Base-by-base conservation (phyloP, 345 rosid genomes). In the Euphorbia lathyris region DNA sequence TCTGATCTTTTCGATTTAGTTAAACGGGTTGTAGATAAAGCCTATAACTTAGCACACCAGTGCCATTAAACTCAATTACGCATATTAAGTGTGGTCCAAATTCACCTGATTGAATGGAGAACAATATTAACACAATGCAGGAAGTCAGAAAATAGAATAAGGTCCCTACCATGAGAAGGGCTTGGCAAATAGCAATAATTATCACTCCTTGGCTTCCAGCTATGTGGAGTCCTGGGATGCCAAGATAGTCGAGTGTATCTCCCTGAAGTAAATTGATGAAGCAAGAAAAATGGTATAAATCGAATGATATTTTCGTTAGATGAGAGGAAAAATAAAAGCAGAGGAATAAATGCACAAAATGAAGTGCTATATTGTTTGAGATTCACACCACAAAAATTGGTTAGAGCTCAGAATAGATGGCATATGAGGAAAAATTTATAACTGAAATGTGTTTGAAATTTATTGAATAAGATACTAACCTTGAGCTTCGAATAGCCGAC, bases 131-230 rank as follows among this genome's bases (percentile, higher is more conserved):
- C n/a, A n/a, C n/a, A n/a, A n/a, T n/a, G 13, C 19, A 9, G 10
- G 14, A 34, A 27, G 14, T 13, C 47, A 51, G 65, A 16, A 17
- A 27, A 58, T 4, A 59, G n/a, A 20, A 57, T 19, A 9, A 30
- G 45, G 27, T 43, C 9, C 62, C 67, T 84, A 92, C 98, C 97
- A 94, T 94, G 42, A 91, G 80, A 68, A 94, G 91, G 67, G 74
- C 91, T 77, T 94, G 96, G 80, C 98, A 94, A 67, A 91, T 84
- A 61, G 95, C 97, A 65, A 94, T 91, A 55, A 91, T 84, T 42
- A 87, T 56, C 67, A 94, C 88, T 72, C 97, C 96, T 85, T 89
- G 98, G 85, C 96, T 87, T 77, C 98, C 98, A 27, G 97, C 98
- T 34, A 91, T 61, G 66, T 94, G 98, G 68, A 94, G 86, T 67